These are phyloP conservation scores for Hypoxylon rubiginosum DNA, from an alignment of 2,329 filamentous ascomycete species.

Conservation along the genomic window DNA sequence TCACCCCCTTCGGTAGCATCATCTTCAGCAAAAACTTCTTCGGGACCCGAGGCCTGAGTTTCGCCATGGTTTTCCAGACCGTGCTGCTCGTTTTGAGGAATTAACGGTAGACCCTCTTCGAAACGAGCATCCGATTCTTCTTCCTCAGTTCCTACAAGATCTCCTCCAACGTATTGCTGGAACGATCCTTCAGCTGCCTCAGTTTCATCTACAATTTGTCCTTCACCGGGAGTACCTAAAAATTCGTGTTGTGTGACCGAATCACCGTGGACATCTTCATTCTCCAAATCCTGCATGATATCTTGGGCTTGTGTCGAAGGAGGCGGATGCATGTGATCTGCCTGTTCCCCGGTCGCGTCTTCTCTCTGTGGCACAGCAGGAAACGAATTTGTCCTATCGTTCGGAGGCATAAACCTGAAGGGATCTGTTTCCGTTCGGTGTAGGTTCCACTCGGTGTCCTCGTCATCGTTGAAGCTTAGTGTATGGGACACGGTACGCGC, in stretches of 20 bases:
- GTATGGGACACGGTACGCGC: conserved; percentile 74
- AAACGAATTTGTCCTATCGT: conserved; percentile 73
- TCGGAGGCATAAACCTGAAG: conserved; percentile 71
- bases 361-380: conserved; percentile 66
- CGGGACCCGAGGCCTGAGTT: conserved; percentile 40
- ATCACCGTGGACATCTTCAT: conserved; percentile 60
- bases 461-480: conserved; percentile 69
- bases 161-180: conserved; percentile 59
- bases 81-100: conserved; percentile 56
- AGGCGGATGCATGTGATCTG: conserved; percentile 59
- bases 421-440: conserved; percentile 67
- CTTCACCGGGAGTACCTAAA: conserved; percentile 53
- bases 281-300: conserved; percentile 67
- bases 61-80: conserved; percentile 47
- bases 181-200: conserved; percentile 40
- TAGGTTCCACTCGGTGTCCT: conserved; percentile 70
- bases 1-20: conserved; percentile 64
- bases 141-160: conserved; percentile 57
- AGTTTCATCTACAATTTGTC: conserved; percentile 36
- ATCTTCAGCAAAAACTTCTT: conserved; percentile 57
- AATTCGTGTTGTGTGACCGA: conserved; percentile 56
- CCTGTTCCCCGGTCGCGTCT: conserved; percentile 45
- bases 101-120: conserved; percentile 78
- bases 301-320: conserved; percentile 66
- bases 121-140: conserved; percentile 70